These are phyloP conservation scores for Lathyrus oleraceus DNA, from an alignment of 306 rosid species.

Conservation along the genomic window DNA sequence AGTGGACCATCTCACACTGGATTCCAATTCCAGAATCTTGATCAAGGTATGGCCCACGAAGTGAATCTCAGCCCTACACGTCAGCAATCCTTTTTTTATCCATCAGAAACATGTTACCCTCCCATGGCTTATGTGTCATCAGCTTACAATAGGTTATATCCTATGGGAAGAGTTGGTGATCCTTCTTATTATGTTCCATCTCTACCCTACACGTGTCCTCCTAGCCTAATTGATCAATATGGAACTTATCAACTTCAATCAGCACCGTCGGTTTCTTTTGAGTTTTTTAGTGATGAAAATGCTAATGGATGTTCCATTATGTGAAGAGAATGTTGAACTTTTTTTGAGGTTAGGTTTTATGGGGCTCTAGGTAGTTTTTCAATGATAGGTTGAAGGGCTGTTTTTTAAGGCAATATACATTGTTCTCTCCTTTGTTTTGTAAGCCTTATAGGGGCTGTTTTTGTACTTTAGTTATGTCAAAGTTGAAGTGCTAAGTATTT, in stretches of 20 bases:
- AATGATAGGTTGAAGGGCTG: constrained; percentile 21
- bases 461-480: constrained; percentile 8
- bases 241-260: constrained; percentile 37
- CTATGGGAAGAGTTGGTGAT: constrained; percentile 39
- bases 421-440: neutral
- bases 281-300: constrained; percentile 87
- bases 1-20: constrained; percentile 47
- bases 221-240: constrained; percentile 36
- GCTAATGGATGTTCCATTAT: constrained; percentile 70
- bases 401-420: neutral
- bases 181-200: constrained; percentile 45
- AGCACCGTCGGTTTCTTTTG: constrained; percentile 43
- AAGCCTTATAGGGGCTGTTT: neutral
- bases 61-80: constrained; percentile 48
- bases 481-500: constrained; percentile 13
- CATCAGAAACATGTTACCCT: constrained; percentile 37
- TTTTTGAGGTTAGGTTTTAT: neutral
- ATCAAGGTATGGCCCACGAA: constrained; percentile 27
- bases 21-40: constrained; percentile 42
- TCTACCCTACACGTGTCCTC: constrained; percentile 46
- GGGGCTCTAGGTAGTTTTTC: constrained; percentile 13
- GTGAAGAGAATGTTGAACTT: constrained; percentile 40
- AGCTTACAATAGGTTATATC: constrained; percentile 43
- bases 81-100: constrained; percentile 34
- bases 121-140: constrained; percentile 39